A percentile compares a stretch with the other conserved stretches of the same genome.
Conservation (phyloP, 768 basidiomycete species). For the Tremella fuciformis region DNA sequence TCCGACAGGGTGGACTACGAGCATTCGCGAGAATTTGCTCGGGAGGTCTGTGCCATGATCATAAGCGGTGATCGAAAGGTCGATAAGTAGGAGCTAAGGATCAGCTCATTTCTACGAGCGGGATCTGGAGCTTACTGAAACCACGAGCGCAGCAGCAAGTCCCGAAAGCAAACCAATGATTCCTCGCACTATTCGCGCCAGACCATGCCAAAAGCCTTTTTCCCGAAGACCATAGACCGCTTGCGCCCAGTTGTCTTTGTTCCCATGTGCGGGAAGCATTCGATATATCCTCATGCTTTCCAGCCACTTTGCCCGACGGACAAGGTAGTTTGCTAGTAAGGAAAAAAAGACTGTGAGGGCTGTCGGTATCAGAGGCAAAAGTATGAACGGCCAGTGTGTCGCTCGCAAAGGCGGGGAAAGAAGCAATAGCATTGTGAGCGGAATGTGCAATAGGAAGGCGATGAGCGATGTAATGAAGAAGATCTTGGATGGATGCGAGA, state of each 20-base stretch:
- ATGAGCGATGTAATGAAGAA: slow-evolving; percentile 49
- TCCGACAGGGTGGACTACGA: slow-evolving; percentile 28
- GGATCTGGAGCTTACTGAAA: slow-evolving; percentile 36
- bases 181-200: slow-evolving; percentile 33
- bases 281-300: slow-evolving; percentile 42
- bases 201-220: slow-evolving; percentile 29
- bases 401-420: slow-evolving; percentile 37
- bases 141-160: slow-evolving; percentile 38
- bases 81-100: slow-evolving; percentile 43
- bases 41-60: slow-evolving; percentile 41
- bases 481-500: slow-evolving; percentile 48
- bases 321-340: slow-evolving; percentile 43
- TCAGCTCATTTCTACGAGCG: slow-evolving; percentile 1
- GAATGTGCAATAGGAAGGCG: slow-evolving; percentile 40
- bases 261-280: slow-evolving; percentile 43
- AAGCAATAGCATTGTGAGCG: slow-evolving; percentile 42
- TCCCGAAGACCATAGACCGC: slow-evolving; percentile 46
- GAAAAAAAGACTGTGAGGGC: slow-evolving; percentile 37
- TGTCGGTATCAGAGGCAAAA: slow-evolving; percentile 41
- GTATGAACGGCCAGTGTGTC: slow-evolving; percentile 40
- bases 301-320: slow-evolving; percentile 38
- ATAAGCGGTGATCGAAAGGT: slow-evolving; percentile 47
- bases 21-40: slow-evolving; percentile 23
- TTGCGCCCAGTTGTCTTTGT: slow-evolving; percentile 24
- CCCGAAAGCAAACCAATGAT: slow-evolving; percentile 45